phyloP scores from a whole-genome alignment of 1,284 basidiomycete species.

The Sanghuangporus baumii region DNA sequence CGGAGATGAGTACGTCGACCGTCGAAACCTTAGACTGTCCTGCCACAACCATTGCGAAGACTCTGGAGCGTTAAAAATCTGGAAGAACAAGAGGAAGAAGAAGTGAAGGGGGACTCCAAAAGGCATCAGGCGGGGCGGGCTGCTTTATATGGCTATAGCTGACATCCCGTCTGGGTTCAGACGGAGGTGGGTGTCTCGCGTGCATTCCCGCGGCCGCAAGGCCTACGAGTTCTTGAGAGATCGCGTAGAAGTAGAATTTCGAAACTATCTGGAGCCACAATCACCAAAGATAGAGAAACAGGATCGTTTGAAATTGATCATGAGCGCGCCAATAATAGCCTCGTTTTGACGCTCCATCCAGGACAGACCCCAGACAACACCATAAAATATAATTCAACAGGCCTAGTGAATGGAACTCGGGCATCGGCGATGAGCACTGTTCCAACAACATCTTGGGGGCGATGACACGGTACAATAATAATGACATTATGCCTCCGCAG shows the following conservation, averaged over 20 bases:
- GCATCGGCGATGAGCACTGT: too few relatives aligned
- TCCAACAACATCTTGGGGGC: too few relatives aligned
- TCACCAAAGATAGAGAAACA: too few relatives aligned
- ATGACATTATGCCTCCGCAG: too few relatives aligned
- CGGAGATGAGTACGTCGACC: slow-evolving; percentile 53
- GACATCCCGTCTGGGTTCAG: background rate
- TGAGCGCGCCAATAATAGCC: too few relatives aligned
- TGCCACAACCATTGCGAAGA: background rate
- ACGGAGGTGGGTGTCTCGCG: background rate
- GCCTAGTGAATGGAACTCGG: too few relatives aligned
- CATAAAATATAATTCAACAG: too few relatives aligned
- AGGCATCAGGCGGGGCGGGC: background rate
- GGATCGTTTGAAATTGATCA: too few relatives aligned
- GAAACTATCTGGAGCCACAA: too few relatives aligned
- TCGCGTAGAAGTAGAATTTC: background rate
- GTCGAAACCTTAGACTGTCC: slow-evolving; percentile 25
- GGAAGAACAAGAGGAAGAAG: background rate
- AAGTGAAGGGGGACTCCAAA: background rate
- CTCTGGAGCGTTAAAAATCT: background rate
- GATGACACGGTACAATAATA: too few relatives aligned
- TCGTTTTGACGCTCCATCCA: too few relatives aligned
- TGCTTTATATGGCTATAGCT: background rate
- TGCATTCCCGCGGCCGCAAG: background rate
- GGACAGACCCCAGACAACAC: too few relatives aligned
- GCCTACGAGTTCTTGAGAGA: background rate